Conservation (phyloP, 352 stramenopile genomes). For the Phytophthora brassicae region DNA sequence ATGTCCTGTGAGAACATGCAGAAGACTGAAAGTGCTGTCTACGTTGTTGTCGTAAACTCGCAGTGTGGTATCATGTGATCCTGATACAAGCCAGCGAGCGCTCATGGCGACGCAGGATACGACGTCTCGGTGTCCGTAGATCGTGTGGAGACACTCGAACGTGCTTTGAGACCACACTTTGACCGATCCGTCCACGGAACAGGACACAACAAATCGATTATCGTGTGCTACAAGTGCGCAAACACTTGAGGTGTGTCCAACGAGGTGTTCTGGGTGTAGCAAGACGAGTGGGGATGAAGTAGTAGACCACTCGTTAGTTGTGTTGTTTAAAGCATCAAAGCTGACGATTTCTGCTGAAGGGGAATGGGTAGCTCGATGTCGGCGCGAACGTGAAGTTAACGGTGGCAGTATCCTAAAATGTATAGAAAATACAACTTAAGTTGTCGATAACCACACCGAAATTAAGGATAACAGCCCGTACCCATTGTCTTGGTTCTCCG, state of each 20-base stretch:
- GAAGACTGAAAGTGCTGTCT: conserved; percentile 38
- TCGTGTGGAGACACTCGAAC: conserved; percentile 57
- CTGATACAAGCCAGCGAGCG: conserved; percentile 62
- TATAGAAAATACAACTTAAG: background rate
- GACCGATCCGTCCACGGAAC: conserved; percentile 65
- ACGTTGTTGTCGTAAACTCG: conserved; percentile 46
- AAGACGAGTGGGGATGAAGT: conserved; percentile 12
- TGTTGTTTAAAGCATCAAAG: conserved; percentile 11
- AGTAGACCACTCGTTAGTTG: conserved; percentile 17
- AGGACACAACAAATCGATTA: conserved; percentile 63
- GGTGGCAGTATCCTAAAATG: conserved; percentile 1
- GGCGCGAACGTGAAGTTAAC: conserved; percentile 9
- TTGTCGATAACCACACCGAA: background rate
- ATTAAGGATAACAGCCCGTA: background rate
- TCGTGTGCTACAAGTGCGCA: conserved; percentile 52
- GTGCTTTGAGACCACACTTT: conserved; percentile 69
- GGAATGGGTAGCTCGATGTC: conserved; percentile 7
- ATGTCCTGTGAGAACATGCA: conserved; percentile 49
- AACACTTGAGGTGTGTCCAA: conserved; percentile 65
- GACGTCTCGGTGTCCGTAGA: conserved; percentile 66
- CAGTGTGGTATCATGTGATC: conserved; percentile 65
- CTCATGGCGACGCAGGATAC: conserved; percentile 60
- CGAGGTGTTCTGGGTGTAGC: conserved; percentile 40
- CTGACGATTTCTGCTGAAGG: background rate
- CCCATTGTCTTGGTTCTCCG: conserved; percentile 23